Conservation (phyloP, 2,329 filamentous ascomycete species). For the Thelonectria discophora region DNA sequence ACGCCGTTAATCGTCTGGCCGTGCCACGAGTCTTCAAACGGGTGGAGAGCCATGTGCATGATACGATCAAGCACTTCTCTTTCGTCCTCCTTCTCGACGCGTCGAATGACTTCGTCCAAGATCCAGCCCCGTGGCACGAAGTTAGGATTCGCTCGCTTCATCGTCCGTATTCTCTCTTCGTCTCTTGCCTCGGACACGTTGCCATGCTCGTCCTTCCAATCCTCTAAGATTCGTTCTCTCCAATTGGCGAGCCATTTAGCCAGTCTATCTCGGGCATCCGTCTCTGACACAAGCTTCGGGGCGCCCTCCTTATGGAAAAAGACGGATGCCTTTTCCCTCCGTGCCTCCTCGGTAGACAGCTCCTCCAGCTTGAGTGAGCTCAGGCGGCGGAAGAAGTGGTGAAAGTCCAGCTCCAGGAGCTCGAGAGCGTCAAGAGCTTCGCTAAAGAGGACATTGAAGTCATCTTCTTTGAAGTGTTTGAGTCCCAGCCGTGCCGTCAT, state of each 20-base stretch:
- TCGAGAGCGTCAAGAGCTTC: slow-evolving; percentile 84
- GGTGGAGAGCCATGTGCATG: slow-evolving; percentile 84
- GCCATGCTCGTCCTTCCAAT: slow-evolving; percentile 70
- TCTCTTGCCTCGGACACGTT: slow-evolving; percentile 57
- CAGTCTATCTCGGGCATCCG: slow-evolving; percentile 71
- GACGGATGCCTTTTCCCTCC: slow-evolving; percentile 68
- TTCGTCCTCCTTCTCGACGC: slow-evolving; percentile 86
- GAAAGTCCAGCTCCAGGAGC: slow-evolving; percentile 86
- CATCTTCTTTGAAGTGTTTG: slow-evolving; percentile 70
- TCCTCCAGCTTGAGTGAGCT: slow-evolving; percentile 69
- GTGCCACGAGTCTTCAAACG: slow-evolving; percentile 83
- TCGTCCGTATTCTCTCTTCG: slow-evolving; percentile 70
- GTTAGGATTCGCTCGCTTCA: slow-evolving; percentile 91
- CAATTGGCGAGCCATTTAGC: slow-evolving; percentile 85
- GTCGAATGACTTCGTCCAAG: slow-evolving; percentile 88
- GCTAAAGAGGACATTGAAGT: slow-evolving; percentile 86
- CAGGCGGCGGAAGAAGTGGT: slow-evolving; percentile 89
- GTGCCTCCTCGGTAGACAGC: slow-evolving; percentile 69
- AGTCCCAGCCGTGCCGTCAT: slow-evolving; percentile 86
- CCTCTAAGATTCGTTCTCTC: slow-evolving; percentile 74
- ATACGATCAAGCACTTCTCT: slow-evolving; percentile 78
- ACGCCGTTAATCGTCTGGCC: slow-evolving; percentile 58
- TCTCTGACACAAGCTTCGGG: slow-evolving; percentile 65
- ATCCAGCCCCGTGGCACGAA: slow-evolving; percentile 93
- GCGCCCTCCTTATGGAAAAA: slow-evolving; percentile 86